Base-by-base conservation (phyloP, 2,329 filamentous ascomycete genomes). In the Apiospora hydei region DNA sequence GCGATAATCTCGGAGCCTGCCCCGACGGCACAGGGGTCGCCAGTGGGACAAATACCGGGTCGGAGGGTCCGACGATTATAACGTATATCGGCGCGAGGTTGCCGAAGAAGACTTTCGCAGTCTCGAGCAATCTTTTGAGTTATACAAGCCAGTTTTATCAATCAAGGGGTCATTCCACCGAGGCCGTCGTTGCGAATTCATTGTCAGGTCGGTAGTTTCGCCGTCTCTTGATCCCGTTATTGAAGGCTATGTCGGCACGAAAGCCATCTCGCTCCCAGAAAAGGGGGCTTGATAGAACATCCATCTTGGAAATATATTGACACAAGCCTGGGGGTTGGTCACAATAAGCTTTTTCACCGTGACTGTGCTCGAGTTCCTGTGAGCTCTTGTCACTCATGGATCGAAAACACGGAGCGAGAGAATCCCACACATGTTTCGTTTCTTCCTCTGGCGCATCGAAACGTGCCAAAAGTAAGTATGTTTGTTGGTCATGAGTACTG, bases 11-110 rank as follows among this genome's bases (percentile, higher is more conserved):
- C 43, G 30, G 21, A 34, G 13, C 26, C 26, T 66, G 16, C 26
- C 16, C 38, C 57, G 57, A 66, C 57, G 13, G 57, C 38, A 24
- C 26, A 34, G 21, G 57, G 30, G 26, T 66, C 21, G 14, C 16
- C 57, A 34, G 57, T 41, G 49, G n/a, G 10, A 51, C 11, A 8
- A 26, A 13, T n/a, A 26, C 14, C 38, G 38, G 38, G 21, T 67
- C 34, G 38, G 38, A 67, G 38, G 64, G 64, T 67, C 64, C 21
- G 38, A 67, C 21, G 57, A 66, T 26, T 21, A 46, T 24, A 21
- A 44, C 24, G 21, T 4, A 24, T 43, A 24, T 67, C 64, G 38
- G 64, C n/a, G 21, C 11, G 38, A 16, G 11, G 8, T 43, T 46
- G 10, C 21, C 34, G 38, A 67, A 44, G 6, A 34, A 14, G 16